Evolutionary conservation across 345 rosid species (phyloP).

Genomic region (Aegle marmelos): DNA sequence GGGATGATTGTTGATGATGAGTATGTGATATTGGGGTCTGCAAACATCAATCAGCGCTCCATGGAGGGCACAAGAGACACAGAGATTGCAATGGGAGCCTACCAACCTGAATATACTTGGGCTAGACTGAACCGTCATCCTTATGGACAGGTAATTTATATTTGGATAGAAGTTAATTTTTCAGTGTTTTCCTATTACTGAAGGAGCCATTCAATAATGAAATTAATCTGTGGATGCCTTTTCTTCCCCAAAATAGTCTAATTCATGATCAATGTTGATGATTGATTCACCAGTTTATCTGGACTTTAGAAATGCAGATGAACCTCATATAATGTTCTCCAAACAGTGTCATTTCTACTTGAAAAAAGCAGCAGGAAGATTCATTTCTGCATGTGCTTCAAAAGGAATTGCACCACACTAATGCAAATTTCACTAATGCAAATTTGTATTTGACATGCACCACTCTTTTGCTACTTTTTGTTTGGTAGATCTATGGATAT

Average conservation of each 20-base stretch:
- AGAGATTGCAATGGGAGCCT: conserved; percentile 98
- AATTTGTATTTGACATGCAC: not conserved
- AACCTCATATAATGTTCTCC: not conserved
- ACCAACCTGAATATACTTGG: conserved; percentile 93
- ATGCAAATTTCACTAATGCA: too few relatives aligned
- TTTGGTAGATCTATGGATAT: conserved; percentile 69
- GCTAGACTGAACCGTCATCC: conserved; percentile 60
- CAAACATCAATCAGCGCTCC: conserved; percentile 95
- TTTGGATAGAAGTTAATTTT: not conserved
- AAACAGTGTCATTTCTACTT: too few relatives aligned
- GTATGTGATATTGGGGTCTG: conserved; percentile 82
- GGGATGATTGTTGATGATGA: conserved; percentile 97
- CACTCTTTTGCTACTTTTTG: not conserved
- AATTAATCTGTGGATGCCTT: not conserved
- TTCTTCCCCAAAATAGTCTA: not conserved
- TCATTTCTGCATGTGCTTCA: not conserved
- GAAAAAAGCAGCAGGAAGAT: not conserved
- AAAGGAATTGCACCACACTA: not conserved
- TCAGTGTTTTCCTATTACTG: not conserved
- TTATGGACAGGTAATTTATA: conserved; percentile 63
- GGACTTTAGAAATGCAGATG: not conserved
- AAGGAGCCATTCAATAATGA: not conserved
- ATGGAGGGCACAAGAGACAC: conserved; percentile 97
- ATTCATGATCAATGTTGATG: not conserved
- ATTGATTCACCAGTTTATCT: not conserved